Evolutionary conservation across 2,329 filamentous ascomycete species (phyloP).

Genomic region (Phyllachora maydis): DNA sequence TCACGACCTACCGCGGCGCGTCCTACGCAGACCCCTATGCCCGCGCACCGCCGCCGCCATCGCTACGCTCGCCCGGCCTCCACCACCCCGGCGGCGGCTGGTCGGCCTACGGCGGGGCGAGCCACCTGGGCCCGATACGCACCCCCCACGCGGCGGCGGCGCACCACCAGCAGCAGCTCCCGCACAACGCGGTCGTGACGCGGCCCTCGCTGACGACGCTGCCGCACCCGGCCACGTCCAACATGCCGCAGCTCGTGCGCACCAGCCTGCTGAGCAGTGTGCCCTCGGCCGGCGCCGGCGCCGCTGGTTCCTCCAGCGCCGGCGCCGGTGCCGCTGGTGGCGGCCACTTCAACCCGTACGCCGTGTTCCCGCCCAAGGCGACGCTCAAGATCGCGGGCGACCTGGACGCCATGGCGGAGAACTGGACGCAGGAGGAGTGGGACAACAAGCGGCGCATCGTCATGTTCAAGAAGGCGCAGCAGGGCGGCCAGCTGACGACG

Average conservation of each 20-base stretch:
- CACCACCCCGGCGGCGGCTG: slow-evolving; percentile 9
- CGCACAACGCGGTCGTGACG: slow-evolving; percentile 20
- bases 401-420: slow-evolving; percentile 61
- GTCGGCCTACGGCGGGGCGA: slow-evolving; percentile 13
- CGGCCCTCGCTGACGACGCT: slow-evolving; percentile 25
- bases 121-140: slow-evolving; percentile 15
- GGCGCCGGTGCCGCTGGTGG: slow-evolving; percentile 15
- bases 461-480: slow-evolving; percentile 67
- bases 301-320: no score
- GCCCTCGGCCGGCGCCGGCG: no score
- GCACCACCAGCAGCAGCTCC: no score
- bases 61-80: slow-evolving; percentile 10
- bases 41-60: slow-evolving; percentile 10
- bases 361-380: slow-evolving; percentile 68
- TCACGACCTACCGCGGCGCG: slow-evolving; percentile 29
- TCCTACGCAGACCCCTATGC: slow-evolving; percentile 29
- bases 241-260: slow-evolving; percentile 27
- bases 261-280: slow-evolving; percentile 28
- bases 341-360: slow-evolving; percentile 52
- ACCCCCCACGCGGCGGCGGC: slow-evolving; percentile 17
- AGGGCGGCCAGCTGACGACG: slow-evolving; percentile 60
- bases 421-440: slow-evolving; percentile 70
- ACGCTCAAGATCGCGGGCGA: slow-evolving; percentile 71
- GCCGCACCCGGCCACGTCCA: slow-evolving; percentile 21
- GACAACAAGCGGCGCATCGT: slow-evolving; percentile 66